Evolutionary conservation across 2,329 filamentous ascomycete genomes (phyloP), one percentile per base, ranked within the genome.

Genomic region (Blastomyces silverae): DNA sequence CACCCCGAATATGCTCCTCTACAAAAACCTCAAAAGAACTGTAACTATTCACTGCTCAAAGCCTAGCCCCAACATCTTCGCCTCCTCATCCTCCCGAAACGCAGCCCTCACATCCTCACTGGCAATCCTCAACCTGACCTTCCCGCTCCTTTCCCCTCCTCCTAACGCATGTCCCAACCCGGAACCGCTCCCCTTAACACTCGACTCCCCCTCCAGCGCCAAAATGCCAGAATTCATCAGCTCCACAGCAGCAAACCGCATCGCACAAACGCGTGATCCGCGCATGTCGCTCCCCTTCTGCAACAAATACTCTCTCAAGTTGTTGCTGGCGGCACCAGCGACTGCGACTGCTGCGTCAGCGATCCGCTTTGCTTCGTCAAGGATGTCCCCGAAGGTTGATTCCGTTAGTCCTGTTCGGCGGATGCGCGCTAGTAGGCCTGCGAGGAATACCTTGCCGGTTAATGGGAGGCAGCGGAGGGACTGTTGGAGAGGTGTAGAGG

Each of bases 81-180:
- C 88, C 73, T 97, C 91, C 8, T 85, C 85, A 78, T 99, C 94
- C 69, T 96, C 92, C 66, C 89, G 87, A 70, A 97, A 87, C 39
- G 93, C 94, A 74, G 91, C 84, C 73, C 89, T 89, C 37, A 99
- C 86, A 77, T 99, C 93, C 72, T 97, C 93, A 66, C 96, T 91
- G 15, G 90, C 89, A 69, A 97, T 88, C 28, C 90, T 87, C 64
- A 99, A 81, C 64, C 93, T 84, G 52, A 99, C 85, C 76, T 95
- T 92, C 64, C 91, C 93, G 28, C 91, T 91, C 55, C 94, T 83
- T 74, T 97, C 93, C 0, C 92, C 89, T 69, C 87, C 87, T 66
- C 81, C 78, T 22, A 88, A 85, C 3, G 85, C 85, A 50, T 73
- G 71, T 52, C 70, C 74, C 58, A 61, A 66, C 72, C 74, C 11